phyloP scores from a whole-genome alignment of 2,329 filamentous ascomycete genomes.

The Xylariaceae sp. region DNA sequence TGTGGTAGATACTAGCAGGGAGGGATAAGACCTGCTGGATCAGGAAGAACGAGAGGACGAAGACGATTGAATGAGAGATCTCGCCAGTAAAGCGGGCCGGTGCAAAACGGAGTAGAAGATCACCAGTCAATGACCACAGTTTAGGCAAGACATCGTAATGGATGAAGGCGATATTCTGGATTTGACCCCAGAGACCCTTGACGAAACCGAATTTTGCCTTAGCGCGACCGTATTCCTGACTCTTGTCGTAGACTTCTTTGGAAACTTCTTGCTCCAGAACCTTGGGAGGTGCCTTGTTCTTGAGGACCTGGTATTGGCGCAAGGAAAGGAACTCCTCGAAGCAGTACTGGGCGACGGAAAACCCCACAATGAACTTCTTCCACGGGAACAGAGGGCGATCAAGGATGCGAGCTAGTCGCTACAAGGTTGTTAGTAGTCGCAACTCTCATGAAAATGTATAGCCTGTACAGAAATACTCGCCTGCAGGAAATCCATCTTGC shows the following conservation, averaged over 20 bases:
- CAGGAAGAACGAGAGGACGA: slow-evolving; percentile 81
- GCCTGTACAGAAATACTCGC: slow-evolving; percentile 23
- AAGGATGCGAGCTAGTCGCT: slow-evolving; percentile 77
- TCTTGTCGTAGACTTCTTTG: slow-evolving; percentile 88
- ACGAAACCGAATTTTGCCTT: slow-evolving; percentile 88
- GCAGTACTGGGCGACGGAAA: slow-evolving; percentile 85
- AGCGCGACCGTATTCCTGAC: slow-evolving; percentile 90
- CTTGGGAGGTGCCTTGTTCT: slow-evolving; percentile 74
- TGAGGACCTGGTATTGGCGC: slow-evolving; percentile 84
- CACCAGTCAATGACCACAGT: slow-evolving; percentile 79
- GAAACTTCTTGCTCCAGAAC: slow-evolving; percentile 85
- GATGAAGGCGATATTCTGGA: slow-evolving; percentile 86
- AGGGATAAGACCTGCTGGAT: slow-evolving; percentile 75
- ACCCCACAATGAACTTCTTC: slow-evolving; percentile 94
- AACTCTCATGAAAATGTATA: neutral
- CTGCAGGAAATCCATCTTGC: slow-evolving; percentile 36
- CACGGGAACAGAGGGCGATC: slow-evolving; percentile 93
- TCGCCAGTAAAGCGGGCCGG: slow-evolving; percentile 81
- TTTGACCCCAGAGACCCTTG: slow-evolving; percentile 75
- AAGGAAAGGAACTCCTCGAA: slow-evolving; percentile 86
- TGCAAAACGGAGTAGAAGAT: slow-evolving; percentile 67
- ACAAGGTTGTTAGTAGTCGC: slow-evolving; percentile 21
- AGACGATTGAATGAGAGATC: slow-evolving; percentile 88
- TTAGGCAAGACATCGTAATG: slow-evolving; percentile 87
- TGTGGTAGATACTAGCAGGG: slow-evolving; percentile 83